Conservation (phyloP, 2,329 filamentous ascomycete species). For the Phialemonium atrogriseum region DNA sequence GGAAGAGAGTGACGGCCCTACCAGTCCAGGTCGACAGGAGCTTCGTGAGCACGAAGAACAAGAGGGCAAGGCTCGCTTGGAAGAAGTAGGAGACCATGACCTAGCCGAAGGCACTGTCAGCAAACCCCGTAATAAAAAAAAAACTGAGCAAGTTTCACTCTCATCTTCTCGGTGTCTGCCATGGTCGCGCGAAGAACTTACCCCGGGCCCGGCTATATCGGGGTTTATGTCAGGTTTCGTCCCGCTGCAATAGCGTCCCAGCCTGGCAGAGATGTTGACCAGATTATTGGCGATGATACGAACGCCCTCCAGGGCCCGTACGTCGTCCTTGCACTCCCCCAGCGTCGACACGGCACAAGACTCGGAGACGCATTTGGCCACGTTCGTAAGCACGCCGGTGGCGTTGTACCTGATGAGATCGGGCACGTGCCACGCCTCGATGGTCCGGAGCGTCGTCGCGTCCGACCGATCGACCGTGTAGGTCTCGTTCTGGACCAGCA, state of each 20-base stretch:
- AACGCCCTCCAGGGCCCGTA: too few species aligned
- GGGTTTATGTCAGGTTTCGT: constrained; percentile 5
- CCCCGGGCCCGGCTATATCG: constrained; percentile 10
- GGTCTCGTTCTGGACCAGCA: constrained; percentile 4
- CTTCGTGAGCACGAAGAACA: constrained; percentile 7
- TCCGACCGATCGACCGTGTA: constrained; percentile 3
- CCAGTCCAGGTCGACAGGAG: constrained; percentile 5
- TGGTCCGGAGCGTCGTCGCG: background rate
- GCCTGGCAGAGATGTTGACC: background rate
- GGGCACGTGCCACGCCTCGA: constrained; percentile 1
- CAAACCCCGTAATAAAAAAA: too few species aligned
- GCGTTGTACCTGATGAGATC: constrained; percentile 2
- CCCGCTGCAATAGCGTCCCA: constrained; percentile 6
- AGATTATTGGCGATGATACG: too few species aligned
- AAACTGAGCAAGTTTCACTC: background rate
- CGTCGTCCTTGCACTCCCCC: constrained; percentile 2
- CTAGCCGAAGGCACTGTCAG: constrained; percentile 1
- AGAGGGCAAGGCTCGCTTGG: constrained; percentile 7
- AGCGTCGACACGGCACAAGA: constrained; percentile 4
- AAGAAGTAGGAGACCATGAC: constrained; percentile 11
- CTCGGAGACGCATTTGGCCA: constrained; percentile 5
- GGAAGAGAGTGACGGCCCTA: background rate
- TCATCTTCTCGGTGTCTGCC: too few species aligned
- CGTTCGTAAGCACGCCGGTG: background rate
- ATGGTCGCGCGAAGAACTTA: background rate